These are phyloP conservation scores for Biancaea sappan DNA, from an alignment of 306 rosid species.

Conservation along the genomic window DNA sequence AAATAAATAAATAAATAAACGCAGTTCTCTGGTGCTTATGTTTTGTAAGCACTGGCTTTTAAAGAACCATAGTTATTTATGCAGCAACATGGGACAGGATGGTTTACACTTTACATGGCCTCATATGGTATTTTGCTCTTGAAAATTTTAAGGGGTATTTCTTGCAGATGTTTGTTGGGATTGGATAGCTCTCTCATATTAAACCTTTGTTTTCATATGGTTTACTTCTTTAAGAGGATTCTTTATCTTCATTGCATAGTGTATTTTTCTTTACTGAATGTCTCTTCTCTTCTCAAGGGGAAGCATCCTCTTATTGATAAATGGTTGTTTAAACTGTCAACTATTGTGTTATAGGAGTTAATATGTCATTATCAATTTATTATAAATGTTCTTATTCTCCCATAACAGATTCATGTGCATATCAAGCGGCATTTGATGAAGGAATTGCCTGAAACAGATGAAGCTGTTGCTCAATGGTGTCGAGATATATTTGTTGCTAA, in stretches of 20 bases:
- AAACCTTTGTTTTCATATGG: slow-evolving; percentile 2
- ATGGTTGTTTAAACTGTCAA: not conserved
- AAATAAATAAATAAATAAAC: too few relatives aligned
- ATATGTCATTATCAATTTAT: not conserved
- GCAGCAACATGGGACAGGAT: slow-evolving; percentile 1
- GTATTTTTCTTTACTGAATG: not conserved
- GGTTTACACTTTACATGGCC: too few relatives aligned
- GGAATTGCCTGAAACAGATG: slow-evolving; percentile 84
- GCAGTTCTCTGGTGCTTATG: not conserved
- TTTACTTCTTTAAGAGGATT: slow-evolving; percentile 22
- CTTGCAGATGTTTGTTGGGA: not conserved
- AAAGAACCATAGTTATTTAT: slow-evolving; percentile 9
- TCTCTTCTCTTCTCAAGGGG: not conserved
- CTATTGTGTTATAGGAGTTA: not conserved
- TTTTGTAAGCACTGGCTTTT: not conserved
- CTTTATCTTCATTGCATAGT: not conserved
- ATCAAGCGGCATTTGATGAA: slow-evolving; percentile 85
- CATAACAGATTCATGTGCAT: slow-evolving; percentile 79
- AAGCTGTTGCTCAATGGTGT: slow-evolving; percentile 95
- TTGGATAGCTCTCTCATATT: not conserved
- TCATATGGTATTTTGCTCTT: not conserved
- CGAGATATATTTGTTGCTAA: slow-evolving; percentile 80
- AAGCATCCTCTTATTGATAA: not conserved
- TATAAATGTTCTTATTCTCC: not conserved
- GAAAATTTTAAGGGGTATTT: not conserved